Conservation (phyloP, 2,329 filamentous ascomycete species). For the Chaetomiaceae sp. region DNA sequence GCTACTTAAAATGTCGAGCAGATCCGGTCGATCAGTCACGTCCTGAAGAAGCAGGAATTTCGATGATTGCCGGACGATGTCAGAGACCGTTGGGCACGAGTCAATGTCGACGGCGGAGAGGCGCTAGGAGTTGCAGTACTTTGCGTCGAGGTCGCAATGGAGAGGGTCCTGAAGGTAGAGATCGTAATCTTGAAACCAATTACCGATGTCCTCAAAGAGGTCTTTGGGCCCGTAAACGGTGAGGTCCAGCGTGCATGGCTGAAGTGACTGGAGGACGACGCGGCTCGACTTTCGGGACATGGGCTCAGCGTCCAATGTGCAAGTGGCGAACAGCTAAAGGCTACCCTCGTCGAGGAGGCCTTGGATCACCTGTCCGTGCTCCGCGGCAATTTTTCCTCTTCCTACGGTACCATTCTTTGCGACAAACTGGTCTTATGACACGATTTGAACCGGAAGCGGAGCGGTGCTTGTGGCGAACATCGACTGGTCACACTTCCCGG, state of each 20-base stretch:
- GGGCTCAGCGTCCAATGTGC: not conserved
- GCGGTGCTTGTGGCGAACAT: not conserved
- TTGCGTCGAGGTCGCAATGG: slow-evolving; percentile 24
- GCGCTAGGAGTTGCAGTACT: slow-evolving; percentile 34
- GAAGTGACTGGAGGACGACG: not conserved
- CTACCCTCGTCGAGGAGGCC: not conserved
- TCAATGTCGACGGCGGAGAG: slow-evolving; percentile 22
- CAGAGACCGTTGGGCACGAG: slow-evolving; percentile 2
- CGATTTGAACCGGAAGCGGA: not conserved
- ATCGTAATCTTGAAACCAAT: slow-evolving; percentile 28
- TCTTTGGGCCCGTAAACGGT: slow-evolving; percentile 29
- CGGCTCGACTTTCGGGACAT: not conserved
- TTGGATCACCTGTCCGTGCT: slow-evolving; percentile 3
- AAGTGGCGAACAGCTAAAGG: not conserved
- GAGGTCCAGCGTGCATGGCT: slow-evolving; percentile 17
- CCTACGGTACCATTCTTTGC: not conserved
- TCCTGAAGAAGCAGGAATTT: not conserved
- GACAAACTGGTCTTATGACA: not conserved
- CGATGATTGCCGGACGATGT: not conserved
- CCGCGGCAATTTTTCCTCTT: not conserved
- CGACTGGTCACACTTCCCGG: not conserved
- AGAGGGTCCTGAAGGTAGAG: slow-evolving; percentile 32
- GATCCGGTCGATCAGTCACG: not conserved
- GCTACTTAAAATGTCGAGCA: not conserved
- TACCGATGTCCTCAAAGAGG: slow-evolving; percentile 26